Evolutionary conservation across 306 rosid species (phyloP).

Genomic region (Chamaecrista fasciculata): DNA sequence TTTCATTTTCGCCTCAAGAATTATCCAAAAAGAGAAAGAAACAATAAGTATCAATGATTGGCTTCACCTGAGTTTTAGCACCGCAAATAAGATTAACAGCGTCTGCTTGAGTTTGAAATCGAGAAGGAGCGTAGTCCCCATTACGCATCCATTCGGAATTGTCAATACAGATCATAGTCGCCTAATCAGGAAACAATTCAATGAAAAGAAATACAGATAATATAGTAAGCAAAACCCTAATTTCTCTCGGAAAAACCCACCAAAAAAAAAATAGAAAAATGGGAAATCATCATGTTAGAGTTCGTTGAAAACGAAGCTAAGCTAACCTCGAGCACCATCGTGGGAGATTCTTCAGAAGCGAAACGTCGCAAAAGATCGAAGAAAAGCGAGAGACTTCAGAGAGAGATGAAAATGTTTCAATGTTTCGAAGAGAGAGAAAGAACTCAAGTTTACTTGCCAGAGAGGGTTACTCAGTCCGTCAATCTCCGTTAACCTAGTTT

Average conservation of each 20-base stretch:
- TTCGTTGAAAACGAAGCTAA: background rate
- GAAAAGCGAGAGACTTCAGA: background rate
- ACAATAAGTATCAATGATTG: background rate
- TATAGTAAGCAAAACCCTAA: conserved; percentile 47
- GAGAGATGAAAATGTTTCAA: background rate
- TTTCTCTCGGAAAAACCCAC: background rate
- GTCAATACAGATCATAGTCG: conserved; percentile 93
- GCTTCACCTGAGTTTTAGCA: conserved; percentile 81
- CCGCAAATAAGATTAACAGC: conserved; percentile 91
- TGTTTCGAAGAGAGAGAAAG: background rate
- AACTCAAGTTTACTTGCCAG: conserved; percentile 4
- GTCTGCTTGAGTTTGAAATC: conserved; percentile 85
- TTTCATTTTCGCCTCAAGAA: background rate
- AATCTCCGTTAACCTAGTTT: background rate
- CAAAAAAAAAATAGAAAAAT: background rate
- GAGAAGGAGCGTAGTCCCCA: conserved; percentile 80
- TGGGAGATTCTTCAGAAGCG: conserved; percentile 30
- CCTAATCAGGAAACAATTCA: conserved; percentile 35
- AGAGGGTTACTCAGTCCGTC: background rate
- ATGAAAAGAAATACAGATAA: background rate
- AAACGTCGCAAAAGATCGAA: conserved; percentile 19
- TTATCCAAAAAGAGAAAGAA: background rate
- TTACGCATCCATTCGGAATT: conserved; percentile 98
- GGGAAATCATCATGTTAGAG: conserved; percentile 5
- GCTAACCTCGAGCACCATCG: conserved; percentile 89